Conservation (phyloP, 768 basidiomycete genomes). For the Rhodotorula paludigena region DNA sequence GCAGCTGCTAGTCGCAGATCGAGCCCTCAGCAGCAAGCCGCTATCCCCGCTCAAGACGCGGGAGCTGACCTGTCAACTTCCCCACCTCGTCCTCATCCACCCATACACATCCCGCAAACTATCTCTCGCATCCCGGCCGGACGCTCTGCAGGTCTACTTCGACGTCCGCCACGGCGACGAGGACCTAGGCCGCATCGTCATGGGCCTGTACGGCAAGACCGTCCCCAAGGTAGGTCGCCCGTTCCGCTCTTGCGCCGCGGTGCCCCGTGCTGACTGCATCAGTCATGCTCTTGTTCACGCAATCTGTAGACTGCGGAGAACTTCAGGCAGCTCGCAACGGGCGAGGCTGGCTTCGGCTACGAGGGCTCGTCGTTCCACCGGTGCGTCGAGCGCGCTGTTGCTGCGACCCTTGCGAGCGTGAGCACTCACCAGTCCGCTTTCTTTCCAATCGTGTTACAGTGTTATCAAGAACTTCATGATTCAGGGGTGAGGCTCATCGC, state of each 20-base stretch:
- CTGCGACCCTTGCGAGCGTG: too few species aligned
- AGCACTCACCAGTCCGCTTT: background rate
- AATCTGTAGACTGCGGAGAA: conserved; percentile 22
- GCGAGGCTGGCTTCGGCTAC: conserved; percentile 80
- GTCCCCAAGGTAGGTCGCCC: background rate
- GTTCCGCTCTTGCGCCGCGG: background rate
- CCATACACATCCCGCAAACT: background rate
- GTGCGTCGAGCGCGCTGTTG: background rate
- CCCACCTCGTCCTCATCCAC: background rate
- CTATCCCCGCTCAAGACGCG: too few species aligned
- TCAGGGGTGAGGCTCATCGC: conserved; percentile 57
- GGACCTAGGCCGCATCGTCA: conserved; percentile 71
- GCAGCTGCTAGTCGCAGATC: too few species aligned
- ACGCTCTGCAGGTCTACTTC: conserved; percentile 37
- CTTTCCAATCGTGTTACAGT: background rate
- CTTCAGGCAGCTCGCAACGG: conserved; percentile 68
- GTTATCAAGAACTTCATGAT: conserved; percentile 55
- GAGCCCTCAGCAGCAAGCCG: too few species aligned
- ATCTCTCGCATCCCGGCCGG: too few species aligned
- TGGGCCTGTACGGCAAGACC: conserved; percentile 60
- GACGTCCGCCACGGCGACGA: conserved; percentile 70
- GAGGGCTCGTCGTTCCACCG: conserved; percentile 88
- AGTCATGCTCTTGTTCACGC: background rate
- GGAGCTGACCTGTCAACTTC: background rate
- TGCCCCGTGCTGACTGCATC: background rate